These are phyloP conservation scores for Calocybe indica DNA, from an alignment of 768 basidiomycete genomes.

Conservation along the genomic window DNA sequence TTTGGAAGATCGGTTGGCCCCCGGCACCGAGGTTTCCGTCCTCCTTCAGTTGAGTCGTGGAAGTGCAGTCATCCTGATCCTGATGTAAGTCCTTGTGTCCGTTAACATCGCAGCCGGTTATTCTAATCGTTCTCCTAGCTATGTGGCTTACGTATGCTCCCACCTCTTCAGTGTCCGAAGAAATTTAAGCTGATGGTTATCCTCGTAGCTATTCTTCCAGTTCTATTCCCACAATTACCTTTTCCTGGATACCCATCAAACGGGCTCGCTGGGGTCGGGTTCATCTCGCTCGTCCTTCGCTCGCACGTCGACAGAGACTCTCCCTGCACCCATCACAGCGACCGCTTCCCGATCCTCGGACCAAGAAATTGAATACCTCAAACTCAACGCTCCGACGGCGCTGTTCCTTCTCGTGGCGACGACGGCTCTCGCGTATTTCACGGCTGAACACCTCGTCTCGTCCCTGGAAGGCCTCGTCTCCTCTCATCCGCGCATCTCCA, in stretches of 20 bases:
- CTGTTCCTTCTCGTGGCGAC: conserved; percentile 23
- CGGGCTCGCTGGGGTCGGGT: conserved; percentile 11
- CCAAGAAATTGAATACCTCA: conserved; percentile 19
- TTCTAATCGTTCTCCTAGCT: conserved; percentile 10
- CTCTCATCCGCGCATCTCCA: conserved; percentile 30
- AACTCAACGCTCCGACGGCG: conserved; percentile 29
- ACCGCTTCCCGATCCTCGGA: conserved; percentile 11
- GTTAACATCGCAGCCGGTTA: background rate
- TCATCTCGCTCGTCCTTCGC: conserved; percentile 11
- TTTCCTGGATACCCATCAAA: conserved; percentile 30
- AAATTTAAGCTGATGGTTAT: background rate
- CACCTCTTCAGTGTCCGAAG: background rate
- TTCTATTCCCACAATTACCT: conserved; percentile 46
- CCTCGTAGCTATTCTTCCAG: conserved; percentile 40
- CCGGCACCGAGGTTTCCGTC: conserved; percentile 32
- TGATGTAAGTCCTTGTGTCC: conserved; percentile 26
- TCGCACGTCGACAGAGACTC: conserved; percentile 15
- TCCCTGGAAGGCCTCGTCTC: conserved; percentile 35
- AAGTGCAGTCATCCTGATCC: conserved; percentile 39
- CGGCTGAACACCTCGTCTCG: conserved; percentile 34
- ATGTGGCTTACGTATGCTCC: conserved; percentile 14
- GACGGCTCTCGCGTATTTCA: conserved; percentile 34
- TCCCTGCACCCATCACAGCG: conserved; percentile 15
- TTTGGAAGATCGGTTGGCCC: conserved; percentile 25
- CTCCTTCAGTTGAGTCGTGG: conserved; percentile 42